phyloP scores from a whole-genome alignment of 495 filamentous ascomycete genomes.

The Cladorrhinum samala region DNA sequence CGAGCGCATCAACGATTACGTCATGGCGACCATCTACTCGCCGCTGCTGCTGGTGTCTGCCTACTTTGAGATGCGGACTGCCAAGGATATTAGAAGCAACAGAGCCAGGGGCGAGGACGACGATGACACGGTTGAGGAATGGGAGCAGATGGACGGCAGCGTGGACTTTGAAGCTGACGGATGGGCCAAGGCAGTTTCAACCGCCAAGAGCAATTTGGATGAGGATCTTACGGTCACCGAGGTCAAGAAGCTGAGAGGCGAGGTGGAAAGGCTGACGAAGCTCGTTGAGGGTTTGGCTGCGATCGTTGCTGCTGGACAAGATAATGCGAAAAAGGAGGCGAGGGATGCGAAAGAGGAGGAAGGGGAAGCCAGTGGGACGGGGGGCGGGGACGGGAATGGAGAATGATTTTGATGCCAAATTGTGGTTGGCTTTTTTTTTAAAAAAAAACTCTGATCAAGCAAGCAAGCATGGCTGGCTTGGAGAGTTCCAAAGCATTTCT shows the following conservation, averaged over 20 bases:
- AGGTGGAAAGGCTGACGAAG: slow-evolving; percentile 62
- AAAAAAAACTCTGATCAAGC: neutral
- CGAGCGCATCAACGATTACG: slow-evolving; percentile 70
- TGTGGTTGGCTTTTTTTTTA: neutral
- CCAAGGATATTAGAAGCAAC: slow-evolving; percentile 62
- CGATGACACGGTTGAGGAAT: slow-evolving; percentile 82
- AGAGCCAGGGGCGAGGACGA: slow-evolving; percentile 78
- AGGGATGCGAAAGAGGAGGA: neutral
- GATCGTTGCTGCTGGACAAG: neutral
- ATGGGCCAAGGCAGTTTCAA: slow-evolving; percentile 70
- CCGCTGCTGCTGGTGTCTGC: slow-evolving; percentile 78
- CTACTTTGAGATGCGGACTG: slow-evolving; percentile 63
- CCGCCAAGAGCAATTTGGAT: slow-evolving; percentile 71
- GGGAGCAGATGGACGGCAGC: slow-evolving; percentile 72
- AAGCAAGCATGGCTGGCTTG: too few relatives aligned
- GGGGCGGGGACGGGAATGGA: neutral
- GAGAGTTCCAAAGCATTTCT: neutral
- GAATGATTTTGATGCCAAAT: neutral
- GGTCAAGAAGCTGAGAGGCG: slow-evolving; percentile 58
- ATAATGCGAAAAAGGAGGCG: neutral
- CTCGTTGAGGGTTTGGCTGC: slow-evolving; percentile 16
- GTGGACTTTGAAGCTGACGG: slow-evolving; percentile 73
- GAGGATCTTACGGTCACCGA: slow-evolving; percentile 63
- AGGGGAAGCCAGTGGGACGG: neutral
- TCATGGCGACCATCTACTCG: slow-evolving; percentile 83